Base-by-base conservation (phyloP, 164 flowering plant genomes). In the Annona squamosa region DNA sequence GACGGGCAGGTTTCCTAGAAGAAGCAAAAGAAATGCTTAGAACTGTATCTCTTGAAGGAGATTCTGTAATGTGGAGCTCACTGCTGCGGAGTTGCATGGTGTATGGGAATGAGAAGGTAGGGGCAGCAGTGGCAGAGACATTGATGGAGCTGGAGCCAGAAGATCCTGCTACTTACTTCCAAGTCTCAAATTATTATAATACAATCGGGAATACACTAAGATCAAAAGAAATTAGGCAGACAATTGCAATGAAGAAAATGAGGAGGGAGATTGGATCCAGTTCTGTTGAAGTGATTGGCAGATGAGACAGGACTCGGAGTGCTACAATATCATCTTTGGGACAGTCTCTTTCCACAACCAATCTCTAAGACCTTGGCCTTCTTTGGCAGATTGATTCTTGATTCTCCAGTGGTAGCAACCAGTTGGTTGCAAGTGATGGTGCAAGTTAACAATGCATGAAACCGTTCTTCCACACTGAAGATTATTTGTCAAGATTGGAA, bases 1-100 rank as follows among this genome's bases (percentile, higher is more conserved):
- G 96, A 13, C 85, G 91, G 68, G 89, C 87, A 17, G 94, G 94
- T 12, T 72, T 85, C 67, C 71, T 92, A 7, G 80, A 84, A n/a
- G 92, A 89, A 80, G 98, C 88, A 65, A 86, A 86, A 82, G 77
- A 83, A 64, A 65, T 88, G 77, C 74, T 93, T 37, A 79, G 71
- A 57, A 76, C 71, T 45, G 72, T 84, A 56, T 79, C 82, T 7
- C 72, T 67, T 46, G 70, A 78, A 73, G 79, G 74, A 26, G 82
- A 83, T 77, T 73, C 76, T 68, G 81, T 80, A 17, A 84, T 87
- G 82, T 91, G 90, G 91, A 88, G 90, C 79, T 91, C 94, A 37
- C 65, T 92, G 68, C 76, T 92, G 80, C 66, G 82, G 48, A 86
- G 89, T 72, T 91, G 97, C 73, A 83, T 87, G 78, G 73, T 82